phyloP scores from a whole-genome alignment of 148 eudicot genomes.

The Spergularia marina region DNA sequence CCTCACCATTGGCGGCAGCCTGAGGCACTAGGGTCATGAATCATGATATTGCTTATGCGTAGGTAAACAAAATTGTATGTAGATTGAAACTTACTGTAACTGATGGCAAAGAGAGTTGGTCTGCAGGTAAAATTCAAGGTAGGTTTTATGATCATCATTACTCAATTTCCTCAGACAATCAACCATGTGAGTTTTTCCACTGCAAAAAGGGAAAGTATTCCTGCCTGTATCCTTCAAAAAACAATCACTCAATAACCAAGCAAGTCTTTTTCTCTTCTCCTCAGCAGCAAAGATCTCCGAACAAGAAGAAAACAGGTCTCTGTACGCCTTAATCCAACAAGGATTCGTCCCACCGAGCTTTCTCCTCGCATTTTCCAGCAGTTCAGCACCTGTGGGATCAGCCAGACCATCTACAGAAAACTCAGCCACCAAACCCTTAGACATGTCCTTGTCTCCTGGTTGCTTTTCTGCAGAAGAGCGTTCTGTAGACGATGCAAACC shows the following conservation, averaged over 20 bases:
- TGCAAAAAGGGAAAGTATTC: slow-evolving; percentile 52
- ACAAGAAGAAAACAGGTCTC: slow-evolving; percentile 53
- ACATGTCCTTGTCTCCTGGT: slow-evolving; percentile 4
- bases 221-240: slow-evolving; percentile 72
- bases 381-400: slow-evolving; percentile 41
- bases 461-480: slow-evolving; percentile 1
- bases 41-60: not conserved
- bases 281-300: slow-evolving; percentile 59
- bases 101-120: slow-evolving; percentile 74
- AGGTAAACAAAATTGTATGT: slow-evolving; percentile 2
- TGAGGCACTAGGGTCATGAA: not conserved
- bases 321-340: slow-evolving; percentile 66
- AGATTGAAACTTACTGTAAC: slow-evolving; percentile 48
- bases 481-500: slow-evolving; percentile 34
- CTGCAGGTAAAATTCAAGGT: slow-evolving; percentile 62
- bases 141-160: slow-evolving; percentile 48
- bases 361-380: slow-evolving; percentile 43
- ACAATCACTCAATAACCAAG: slow-evolving; percentile 82
- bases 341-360: slow-evolving; percentile 38
- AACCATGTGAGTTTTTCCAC: slow-evolving; percentile 40
- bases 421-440: slow-evolving; percentile 32
- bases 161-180: slow-evolving; percentile 49
- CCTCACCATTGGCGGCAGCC: not conserved
- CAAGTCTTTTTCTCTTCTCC: slow-evolving; percentile 53
- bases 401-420: slow-evolving; percentile 45